Conservation (phyloP, 495 filamentous ascomycete species). For the Xylaria flabelliformis region DNA sequence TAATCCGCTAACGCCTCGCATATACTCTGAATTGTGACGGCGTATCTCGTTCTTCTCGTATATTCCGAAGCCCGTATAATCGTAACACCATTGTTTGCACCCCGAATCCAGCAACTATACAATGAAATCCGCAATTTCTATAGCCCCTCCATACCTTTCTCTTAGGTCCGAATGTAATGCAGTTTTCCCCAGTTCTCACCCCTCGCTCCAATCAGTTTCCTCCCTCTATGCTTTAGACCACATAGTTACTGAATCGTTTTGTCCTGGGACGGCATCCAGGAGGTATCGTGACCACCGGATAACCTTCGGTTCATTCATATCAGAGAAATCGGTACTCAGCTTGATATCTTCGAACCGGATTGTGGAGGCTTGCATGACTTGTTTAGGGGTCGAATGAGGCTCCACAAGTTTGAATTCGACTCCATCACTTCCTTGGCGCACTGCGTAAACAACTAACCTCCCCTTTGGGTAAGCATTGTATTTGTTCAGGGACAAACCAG, state of each 20-base stretch:
- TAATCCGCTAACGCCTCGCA: background rate
- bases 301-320: conserved; percentile 12
- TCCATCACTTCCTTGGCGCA: background rate
- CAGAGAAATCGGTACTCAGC: conserved; percentile 19
- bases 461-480: too few species aligned
- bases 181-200: background rate
- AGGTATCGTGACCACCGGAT: conserved; percentile 20
- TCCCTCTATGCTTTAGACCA: conserved; percentile 17
- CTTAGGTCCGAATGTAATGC: background rate
- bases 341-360: conserved; percentile 12
- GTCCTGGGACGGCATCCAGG: conserved; percentile 24
- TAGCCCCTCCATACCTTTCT: background rate
- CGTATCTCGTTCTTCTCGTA: background rate
- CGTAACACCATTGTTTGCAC: background rate
- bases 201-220: background rate
- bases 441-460: conserved; percentile 21
- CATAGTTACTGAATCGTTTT: conserved; percentile 22
- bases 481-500: background rate
- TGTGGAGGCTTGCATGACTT: conserved; percentile 3
- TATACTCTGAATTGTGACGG: background rate
- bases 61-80: background rate
- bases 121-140: background rate
- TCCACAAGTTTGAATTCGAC: conserved; percentile 20
- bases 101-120: background rate
- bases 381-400: background rate